Conservation (phyloP, 345 rosid genomes). For the Toxicodendron radicans region DNA sequence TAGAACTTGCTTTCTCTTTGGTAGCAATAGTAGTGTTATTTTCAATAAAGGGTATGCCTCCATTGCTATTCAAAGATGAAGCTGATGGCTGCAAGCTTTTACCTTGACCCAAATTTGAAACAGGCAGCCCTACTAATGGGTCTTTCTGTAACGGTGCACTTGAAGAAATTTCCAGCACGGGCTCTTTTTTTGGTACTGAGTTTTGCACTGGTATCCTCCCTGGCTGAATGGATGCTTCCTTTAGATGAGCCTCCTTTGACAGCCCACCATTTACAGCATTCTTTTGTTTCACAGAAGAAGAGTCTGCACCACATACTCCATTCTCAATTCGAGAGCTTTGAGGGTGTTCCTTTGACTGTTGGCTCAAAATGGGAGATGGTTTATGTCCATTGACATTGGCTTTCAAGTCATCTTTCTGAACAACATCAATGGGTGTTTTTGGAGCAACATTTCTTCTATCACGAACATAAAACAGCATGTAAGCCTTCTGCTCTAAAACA, state of each 20-base stretch:
- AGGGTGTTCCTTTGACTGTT: conserved; percentile 31
- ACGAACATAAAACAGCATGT: conserved; percentile 96
- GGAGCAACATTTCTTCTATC: conserved; percentile 55
- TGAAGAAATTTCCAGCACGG: conserved; percentile 14
- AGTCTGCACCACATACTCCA: conserved; percentile 19
- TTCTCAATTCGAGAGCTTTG: conserved; percentile 33
- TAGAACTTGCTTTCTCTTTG: conserved; percentile 24
- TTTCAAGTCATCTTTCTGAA: conserved; percentile 46
- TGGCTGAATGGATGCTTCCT: conserved; percentile 31
- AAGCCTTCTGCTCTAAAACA: conserved; percentile 89
- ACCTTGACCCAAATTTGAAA: conserved; percentile 10
- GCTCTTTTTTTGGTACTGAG: conserved; percentile 30
- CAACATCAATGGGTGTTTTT: conserved; percentile 42
- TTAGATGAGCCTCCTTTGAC: conserved; percentile 30
- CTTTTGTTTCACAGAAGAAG: conserved; percentile 32
- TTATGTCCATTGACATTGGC: conserved; percentile 36
- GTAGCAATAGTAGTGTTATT: conserved; percentile 18
- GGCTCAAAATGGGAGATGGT: conserved; percentile 33
- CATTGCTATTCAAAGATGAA: conserved; percentile 18
- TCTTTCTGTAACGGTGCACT: conserved; percentile 15
- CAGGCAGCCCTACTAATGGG: conserved; percentile 19
- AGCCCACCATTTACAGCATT: conserved; percentile 21
- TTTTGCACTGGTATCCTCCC: conserved; percentile 13
- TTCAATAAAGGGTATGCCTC: conserved; percentile 24
- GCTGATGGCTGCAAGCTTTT: conserved; percentile 21